These are phyloP conservation scores for Solanum bukasovii DNA, from an alignment of 257 asterid genomes.

Conservation along the genomic window DNA sequence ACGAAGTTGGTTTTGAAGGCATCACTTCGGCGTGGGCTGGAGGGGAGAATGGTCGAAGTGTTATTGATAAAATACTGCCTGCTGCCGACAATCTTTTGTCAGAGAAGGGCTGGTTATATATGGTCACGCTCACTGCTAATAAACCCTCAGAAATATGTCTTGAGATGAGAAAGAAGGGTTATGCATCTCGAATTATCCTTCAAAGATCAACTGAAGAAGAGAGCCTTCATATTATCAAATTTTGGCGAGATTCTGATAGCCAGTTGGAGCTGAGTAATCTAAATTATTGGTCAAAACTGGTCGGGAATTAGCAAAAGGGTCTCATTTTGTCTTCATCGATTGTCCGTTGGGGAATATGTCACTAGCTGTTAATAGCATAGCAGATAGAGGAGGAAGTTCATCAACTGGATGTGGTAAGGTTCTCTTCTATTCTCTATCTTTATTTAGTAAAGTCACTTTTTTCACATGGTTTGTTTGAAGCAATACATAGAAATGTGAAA, in stretches of 20 bases:
- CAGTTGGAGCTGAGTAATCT: conserved; percentile 30
- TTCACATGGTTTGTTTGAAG: background rate
- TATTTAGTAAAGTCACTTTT: background rate
- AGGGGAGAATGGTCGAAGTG: conserved; percentile 76
- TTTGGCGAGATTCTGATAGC: conserved; percentile 65
- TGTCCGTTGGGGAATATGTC: conserved; percentile 21
- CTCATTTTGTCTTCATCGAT: background rate
- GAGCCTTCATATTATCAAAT: conserved; percentile 73
- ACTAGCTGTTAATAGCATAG: background rate
- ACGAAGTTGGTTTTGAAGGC: conserved; percentile 79
- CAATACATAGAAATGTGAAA: background rate
- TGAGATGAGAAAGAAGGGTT: conserved; percentile 75
- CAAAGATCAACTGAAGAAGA: conserved; percentile 96
- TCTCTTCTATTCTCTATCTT: background rate
- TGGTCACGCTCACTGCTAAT: conserved; percentile 64
- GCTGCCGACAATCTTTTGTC: conserved; percentile 73
- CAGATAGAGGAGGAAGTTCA: background rate
- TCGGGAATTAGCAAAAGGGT: background rate
- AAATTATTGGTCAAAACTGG: background rate
- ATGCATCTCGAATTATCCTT: conserved; percentile 59
- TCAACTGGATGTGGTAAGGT: background rate
- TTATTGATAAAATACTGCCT: conserved; percentile 79
- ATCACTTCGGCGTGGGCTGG: conserved; percentile 93
- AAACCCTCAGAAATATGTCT: conserved; percentile 69
- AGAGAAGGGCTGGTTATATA: conserved; percentile 76